Evolutionary conservation across 2,329 filamentous ascomycete species (phyloP).

Genomic region (Fusarium abutilonis): DNA sequence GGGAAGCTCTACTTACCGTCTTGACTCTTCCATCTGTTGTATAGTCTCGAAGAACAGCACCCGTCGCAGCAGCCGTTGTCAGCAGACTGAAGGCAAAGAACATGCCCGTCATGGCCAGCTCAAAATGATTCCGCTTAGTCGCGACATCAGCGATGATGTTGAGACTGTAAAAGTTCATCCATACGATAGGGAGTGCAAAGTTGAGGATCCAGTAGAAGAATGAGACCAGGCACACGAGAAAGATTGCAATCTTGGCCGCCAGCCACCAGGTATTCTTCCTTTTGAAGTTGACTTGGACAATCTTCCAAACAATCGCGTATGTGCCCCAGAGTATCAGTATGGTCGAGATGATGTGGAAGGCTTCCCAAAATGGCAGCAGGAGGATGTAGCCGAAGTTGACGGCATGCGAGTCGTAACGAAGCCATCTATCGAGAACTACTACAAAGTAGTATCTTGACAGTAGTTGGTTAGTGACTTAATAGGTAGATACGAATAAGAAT

Average conservation of each 20-base stretch:
- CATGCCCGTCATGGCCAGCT: constrained; percentile 12
- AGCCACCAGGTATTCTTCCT: constrained; percentile 10
- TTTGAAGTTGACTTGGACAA: constrained; percentile 1
- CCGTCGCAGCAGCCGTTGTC: constrained; percentile 2
- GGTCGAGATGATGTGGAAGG: constrained; percentile 18
- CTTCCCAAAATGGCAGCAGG: constrained; percentile 18
- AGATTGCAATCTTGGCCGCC: constrained; percentile 10
- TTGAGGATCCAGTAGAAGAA: constrained; percentile 19
- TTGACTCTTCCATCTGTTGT: neutral
- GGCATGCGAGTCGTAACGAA: constrained; percentile 10
- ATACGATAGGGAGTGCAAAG: constrained; percentile 18
- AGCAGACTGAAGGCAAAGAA: constrained; percentile 25
- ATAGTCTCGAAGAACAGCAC: constrained; percentile 5
- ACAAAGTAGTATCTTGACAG: constrained; percentile 15
- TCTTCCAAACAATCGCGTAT: constrained; percentile 15
- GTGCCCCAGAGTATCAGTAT: constrained; percentile 25
- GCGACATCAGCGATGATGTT: constrained; percentile 21
- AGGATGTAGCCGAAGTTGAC: constrained; percentile 23
- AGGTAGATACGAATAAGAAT: neutral
- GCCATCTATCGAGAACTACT: constrained; percentile 19
- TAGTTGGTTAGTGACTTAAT: neutral
- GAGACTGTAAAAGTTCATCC: constrained; percentile 20
- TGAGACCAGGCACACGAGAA: constrained; percentile 18
- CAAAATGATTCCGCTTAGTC: constrained; percentile 18
- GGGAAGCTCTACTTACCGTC: constrained; percentile 1